A percentile compares a stretch with the other conserved stretches of the same genome.
Evolutionary conservation across 2,329 filamentous ascomycete species (phyloP).

Genomic region (Cryphonectria parasitica): DNA sequence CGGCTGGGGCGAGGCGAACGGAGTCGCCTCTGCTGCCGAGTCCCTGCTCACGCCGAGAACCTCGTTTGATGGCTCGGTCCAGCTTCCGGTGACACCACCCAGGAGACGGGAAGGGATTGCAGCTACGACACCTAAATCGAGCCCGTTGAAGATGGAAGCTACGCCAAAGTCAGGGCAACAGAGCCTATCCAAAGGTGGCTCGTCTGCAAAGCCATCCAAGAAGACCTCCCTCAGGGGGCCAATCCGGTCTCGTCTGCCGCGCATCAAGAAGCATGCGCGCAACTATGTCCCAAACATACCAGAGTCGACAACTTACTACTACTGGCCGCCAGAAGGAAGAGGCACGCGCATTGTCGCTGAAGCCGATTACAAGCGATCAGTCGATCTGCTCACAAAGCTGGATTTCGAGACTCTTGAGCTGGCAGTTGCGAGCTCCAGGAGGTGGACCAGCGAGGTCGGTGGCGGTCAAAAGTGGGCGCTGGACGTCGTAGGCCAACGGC

Average conservation of each 20-base stretch:
- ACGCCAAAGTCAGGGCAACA: slow-evolving; percentile 37
- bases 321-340: slow-evolving; percentile 65
- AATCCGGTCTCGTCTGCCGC: slow-evolving; percentile 67
- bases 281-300: slow-evolving; percentile 55
- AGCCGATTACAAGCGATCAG: slow-evolving; percentile 66
- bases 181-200: slow-evolving; percentile 27
- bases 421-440: slow-evolving; percentile 65
- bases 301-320: slow-evolving; percentile 63
- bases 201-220: slow-evolving; percentile 47
- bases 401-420: slow-evolving; percentile 72
- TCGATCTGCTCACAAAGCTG: slow-evolving; percentile 71
- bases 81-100: slow-evolving; percentile 39
- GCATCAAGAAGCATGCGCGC: slow-evolving; percentile 63
- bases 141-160: slow-evolving; percentile 31
- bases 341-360: slow-evolving; percentile 68
- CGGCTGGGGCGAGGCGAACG: slow-evolving; percentile 20
- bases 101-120: slow-evolving; percentile 31
- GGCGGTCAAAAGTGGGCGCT: slow-evolving; percentile 57
- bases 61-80: slow-evolving; percentile 35
- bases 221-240: slow-evolving; percentile 56
- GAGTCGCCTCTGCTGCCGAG: slow-evolving; percentile 24
- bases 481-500: slow-evolving; percentile 48
- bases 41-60: slow-evolving; percentile 36
- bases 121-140: slow-evolving; percentile 33
- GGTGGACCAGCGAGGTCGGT: slow-evolving; percentile 72